A percentile compares a stretch with the other conserved stretches of the same genome.
Conservation (phyloP, 495 filamentous ascomycete genomes). For the Letharia lupina region DNA sequence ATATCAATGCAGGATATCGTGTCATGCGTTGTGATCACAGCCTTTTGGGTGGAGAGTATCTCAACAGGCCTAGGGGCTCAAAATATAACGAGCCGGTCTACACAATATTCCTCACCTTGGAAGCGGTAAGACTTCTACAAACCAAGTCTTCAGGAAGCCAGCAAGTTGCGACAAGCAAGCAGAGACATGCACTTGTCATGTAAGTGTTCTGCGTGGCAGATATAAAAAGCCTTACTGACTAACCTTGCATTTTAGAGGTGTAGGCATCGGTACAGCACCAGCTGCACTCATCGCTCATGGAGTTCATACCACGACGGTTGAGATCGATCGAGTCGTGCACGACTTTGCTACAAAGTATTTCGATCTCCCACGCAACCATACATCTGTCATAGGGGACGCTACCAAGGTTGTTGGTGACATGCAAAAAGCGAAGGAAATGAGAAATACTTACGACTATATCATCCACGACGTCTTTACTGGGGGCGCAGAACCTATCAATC, state of each 20-base stretch:
- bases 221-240: conserved; percentile 17
- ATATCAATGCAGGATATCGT: conserved; percentile 57
- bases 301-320: conserved; percentile 84
- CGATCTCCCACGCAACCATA: conserved; percentile 67
- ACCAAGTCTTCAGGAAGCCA: conserved; percentile 29
- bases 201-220: conserved; percentile 26
- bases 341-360: conserved; percentile 78
- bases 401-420: conserved; percentile 57
- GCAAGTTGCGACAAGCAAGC: conserved; percentile 41
- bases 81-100: conserved; percentile 76
- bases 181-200: conserved; percentile 80
- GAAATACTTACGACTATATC: conserved; percentile 71
- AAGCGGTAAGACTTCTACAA: conserved; percentile 76
- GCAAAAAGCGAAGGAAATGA: conserved; percentile 32
- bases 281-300: conserved; percentile 79
- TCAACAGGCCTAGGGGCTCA: conserved; percentile 38
- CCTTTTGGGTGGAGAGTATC: conserved; percentile 91
- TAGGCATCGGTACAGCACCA: conserved; percentile 87
- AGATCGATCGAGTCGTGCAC: conserved; percentile 86
- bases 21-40: conserved; percentile 91
- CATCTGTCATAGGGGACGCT: conserved; percentile 72
- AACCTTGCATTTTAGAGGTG: conserved; percentile 48
- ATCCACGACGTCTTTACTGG: conserved; percentile 99
- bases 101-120: conserved; percentile 83
- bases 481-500: conserved; percentile 75